A percentile compares a stretch with the other conserved stretches of the same genome.
phyloP scores from a whole-genome alignment of 1,284 basidiomycete species.

The Cryptococcus amylolentus region DNA sequence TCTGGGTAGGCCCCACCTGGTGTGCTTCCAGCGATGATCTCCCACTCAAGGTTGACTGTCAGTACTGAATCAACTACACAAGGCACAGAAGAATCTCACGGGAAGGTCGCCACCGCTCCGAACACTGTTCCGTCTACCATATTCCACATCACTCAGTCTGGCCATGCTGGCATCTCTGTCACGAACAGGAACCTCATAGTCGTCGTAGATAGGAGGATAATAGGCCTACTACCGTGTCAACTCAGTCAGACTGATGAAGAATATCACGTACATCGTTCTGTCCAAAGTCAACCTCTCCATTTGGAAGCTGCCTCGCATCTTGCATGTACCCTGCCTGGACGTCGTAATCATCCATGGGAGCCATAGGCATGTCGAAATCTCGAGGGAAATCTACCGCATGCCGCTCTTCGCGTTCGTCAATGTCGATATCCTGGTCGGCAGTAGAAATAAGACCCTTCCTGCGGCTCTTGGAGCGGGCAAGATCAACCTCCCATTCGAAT shows the following conservation, averaged over 20 bases:
- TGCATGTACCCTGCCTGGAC: not conserved
- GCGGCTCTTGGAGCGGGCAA: conserved; percentile 12
- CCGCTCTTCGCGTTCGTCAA: not conserved
- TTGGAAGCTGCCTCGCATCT: conserved; percentile 2
- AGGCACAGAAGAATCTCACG: conserved; percentile 7
- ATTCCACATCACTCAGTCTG: conserved; percentile 10
- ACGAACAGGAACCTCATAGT: conserved; percentile 9
- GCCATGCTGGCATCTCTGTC: conserved; percentile 4
- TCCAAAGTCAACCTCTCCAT: not conserved
- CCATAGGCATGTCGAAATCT: too few relatives aligned
- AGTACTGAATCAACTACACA: not conserved
- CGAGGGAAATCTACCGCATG: too few relatives aligned
- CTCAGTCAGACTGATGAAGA: too few relatives aligned
- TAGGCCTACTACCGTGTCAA: too few relatives aligned
- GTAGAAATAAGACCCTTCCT: not conserved
- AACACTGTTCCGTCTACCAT: conserved; percentile 16
- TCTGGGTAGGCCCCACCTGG: conserved; percentile 16
- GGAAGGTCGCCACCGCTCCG: conserved; percentile 16
- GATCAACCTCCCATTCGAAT: conserved; percentile 36
- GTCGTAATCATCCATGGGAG: not conserved
- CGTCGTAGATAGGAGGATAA: not conserved
- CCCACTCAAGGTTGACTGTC: conserved; percentile 9
- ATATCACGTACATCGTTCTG: not conserved
- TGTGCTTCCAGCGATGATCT: conserved; percentile 6
- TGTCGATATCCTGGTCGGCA: not conserved